phyloP scores from a whole-genome alignment of 2,329 filamentous ascomycete species.

The Clarireedia monteithiana region DNA sequence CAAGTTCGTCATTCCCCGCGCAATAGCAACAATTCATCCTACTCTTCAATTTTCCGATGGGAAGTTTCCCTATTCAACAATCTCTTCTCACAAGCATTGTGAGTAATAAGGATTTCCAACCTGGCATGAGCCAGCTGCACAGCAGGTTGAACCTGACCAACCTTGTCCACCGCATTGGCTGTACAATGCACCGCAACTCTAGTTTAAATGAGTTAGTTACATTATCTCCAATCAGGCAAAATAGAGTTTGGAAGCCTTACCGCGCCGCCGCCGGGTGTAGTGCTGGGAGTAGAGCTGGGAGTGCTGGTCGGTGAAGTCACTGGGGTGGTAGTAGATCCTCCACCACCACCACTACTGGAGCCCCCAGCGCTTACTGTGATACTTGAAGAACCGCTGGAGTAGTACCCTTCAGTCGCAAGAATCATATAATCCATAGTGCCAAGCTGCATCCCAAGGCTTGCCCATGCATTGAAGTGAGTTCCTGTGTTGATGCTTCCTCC shows the following conservation, averaged over 20 bases:
- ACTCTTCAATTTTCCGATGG: too few relatives aligned
- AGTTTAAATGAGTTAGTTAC: background rate
- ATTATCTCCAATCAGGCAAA: background rate
- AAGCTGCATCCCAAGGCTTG: slow-evolving; percentile 37
- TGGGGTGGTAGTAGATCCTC: background rate
- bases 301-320: background rate
- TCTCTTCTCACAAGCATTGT: slow-evolving; percentile 7
- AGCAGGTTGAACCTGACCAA: slow-evolving; percentile 1
- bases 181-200: slow-evolving; percentile 5
- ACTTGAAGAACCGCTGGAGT: slow-evolving; percentile 9
- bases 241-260: too few relatives aligned
- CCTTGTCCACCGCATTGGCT: slow-evolving; percentile 6
- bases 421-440: slow-evolving; percentile 44
- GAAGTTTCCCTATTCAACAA: too few relatives aligned
- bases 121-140: slow-evolving; percentile 4
- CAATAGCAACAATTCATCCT: too few relatives aligned
- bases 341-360: background rate
- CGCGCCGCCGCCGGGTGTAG: too few relatives aligned
- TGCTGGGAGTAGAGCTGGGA: background rate
- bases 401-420: slow-evolving; percentile 27
- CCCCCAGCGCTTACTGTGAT: slow-evolving; percentile 10
- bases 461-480: slow-evolving; percentile 48
- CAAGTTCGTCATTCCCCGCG: too few relatives aligned
- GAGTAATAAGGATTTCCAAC: slow-evolving; percentile 3
- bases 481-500: slow-evolving; percentile 41